Evolutionary conservation across 495 filamentous ascomycete genomes (phyloP), one percentile per base, ranked within the genome.

Genomic region (Darksidea phi): DNA sequence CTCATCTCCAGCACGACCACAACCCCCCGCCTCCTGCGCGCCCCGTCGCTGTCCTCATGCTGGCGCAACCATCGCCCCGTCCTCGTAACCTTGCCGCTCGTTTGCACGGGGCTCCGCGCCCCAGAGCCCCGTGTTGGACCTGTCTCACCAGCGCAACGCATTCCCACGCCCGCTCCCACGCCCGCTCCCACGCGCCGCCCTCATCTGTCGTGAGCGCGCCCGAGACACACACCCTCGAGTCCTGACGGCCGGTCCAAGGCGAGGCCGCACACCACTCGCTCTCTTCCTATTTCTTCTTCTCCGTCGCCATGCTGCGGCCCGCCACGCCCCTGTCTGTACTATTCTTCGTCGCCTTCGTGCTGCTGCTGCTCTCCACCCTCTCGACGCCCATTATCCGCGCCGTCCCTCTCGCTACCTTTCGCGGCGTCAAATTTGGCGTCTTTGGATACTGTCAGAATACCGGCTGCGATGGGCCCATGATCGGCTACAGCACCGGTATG

Each of bases 251-350:
- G 54, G 64, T 48, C 54, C 41, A 18, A 38, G 66, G 56, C 66
- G 51, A 61, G 41, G 61, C 66, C 53, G 60, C 18, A 12, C 36
- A 17, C 15, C 42, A 46, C 64, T 59, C 59, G 7, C 17, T 15
- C 26, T 48, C 28, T 66, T n/a, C n/a, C n/a, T n/a, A n/a, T n/a
- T n/a, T n/a, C n/a, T n/a, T n/a, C n/a, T n/a, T 51, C 57, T 53
- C 58, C 63, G 60, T 67, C 73, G 81, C 77, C 72, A 80, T 88
- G 74, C 74, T 97, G 72, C 90, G 93, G 66, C 94, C 94, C 51
- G 94, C 94, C 69, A 98, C 94, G 38, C 93, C 94, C 60, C 79
- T 98, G 71, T 86, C 90, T 64, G 76, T 96, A 59, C 77, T 97
- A 69, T 86, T 97, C 53, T 82, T 95, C 54, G 78, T 84, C 68